A percentile compares a stretch with the other conserved stretches of the same genome.
These are phyloP conservation scores for Trichoderma oligosporum DNA, from an alignment of 2,329 filamentous ascomycete genomes.

Conservation along the genomic window DNA sequence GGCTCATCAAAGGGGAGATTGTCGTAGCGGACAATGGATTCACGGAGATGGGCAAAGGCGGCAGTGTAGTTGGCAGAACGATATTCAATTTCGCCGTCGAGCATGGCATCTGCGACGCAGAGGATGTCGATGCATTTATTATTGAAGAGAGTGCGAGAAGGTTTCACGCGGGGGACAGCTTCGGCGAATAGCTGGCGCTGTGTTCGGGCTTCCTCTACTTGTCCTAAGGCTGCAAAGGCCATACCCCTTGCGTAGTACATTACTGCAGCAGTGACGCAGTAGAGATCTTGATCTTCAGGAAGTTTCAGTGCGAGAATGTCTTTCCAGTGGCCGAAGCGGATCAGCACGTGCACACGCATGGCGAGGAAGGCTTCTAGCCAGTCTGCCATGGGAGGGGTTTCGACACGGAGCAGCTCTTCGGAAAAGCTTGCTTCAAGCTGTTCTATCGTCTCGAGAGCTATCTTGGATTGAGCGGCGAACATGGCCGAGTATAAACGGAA, in stretches of 20 bases:
- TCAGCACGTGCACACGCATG: conserved; percentile 63
- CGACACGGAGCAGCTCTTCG: conserved; percentile 58
- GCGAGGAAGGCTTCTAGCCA: conserved; percentile 70
- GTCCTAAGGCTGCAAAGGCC: conserved; percentile 57
- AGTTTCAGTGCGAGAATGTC: conserved; percentile 57
- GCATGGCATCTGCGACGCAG: conserved; percentile 60
- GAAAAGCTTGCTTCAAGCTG: conserved; percentile 61
- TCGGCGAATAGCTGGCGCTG: conserved; percentile 50
- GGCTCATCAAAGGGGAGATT: conserved; percentile 67
- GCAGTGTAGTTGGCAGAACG: conserved; percentile 53
- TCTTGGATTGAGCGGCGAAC: conserved; percentile 63
- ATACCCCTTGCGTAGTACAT: conserved; percentile 65
- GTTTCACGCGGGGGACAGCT: conserved; percentile 51
- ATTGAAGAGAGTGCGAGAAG: conserved; percentile 51
- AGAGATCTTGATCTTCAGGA: conserved; percentile 57
- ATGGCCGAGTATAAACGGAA: conserved; percentile 74
- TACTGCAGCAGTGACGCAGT: conserved; percentile 67
- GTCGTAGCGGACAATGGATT: conserved; percentile 58
- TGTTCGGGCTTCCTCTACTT: conserved; percentile 51
- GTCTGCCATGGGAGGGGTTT: conserved; percentile 72
- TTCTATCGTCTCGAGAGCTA: conserved; percentile 58
- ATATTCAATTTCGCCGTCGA: conserved; percentile 72
- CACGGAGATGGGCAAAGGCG: conserved; percentile 58
- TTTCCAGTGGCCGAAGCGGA: conserved; percentile 71
- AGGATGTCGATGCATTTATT: conserved; percentile 54